Conservation (phyloP, 2,329 filamentous ascomycete species). For the Chrysoporthe deuterocubensis region DNA sequence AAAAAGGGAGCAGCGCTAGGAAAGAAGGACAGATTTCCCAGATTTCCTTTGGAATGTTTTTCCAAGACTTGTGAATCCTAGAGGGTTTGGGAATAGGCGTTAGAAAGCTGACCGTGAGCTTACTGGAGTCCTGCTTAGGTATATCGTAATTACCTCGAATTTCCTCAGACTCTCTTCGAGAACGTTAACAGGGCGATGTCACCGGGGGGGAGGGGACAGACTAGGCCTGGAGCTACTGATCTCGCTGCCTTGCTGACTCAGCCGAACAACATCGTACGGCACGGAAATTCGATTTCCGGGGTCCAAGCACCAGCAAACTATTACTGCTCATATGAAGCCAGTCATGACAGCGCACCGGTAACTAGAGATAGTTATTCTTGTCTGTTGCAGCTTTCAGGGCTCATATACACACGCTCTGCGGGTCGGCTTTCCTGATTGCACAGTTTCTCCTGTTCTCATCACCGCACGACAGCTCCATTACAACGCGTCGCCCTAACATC, state of each 20-base stretch:
- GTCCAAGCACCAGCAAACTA: background rate
- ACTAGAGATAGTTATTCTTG: background rate
- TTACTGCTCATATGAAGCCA: background rate
- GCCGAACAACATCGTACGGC: slow-evolving; percentile 10
- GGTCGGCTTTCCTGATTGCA: background rate
- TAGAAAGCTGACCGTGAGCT: slow-evolving; percentile 49
- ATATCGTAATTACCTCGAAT: slow-evolving; percentile 47
- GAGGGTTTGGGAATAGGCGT: slow-evolving; percentile 41
- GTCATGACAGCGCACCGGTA: background rate
- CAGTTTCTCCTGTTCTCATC: background rate
- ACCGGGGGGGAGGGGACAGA: too few species aligned
- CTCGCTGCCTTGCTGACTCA: slow-evolving; percentile 4
- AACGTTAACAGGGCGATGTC: slow-evolving; percentile 12
- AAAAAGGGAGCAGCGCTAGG: slow-evolving; percentile 29
- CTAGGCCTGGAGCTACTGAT: background rate
- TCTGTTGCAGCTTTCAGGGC: background rate
- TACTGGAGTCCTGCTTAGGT: slow-evolving; percentile 54
- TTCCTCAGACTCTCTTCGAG: slow-evolving; percentile 41
- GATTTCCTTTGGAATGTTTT: slow-evolving; percentile 60
- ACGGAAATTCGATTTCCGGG: slow-evolving; percentile 3
- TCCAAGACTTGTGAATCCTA: slow-evolving; percentile 43
- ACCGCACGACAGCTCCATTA: background rate
- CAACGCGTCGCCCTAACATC: background rate
- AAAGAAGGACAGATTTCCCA: slow-evolving; percentile 40
- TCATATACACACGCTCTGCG: background rate